Base-by-base conservation (phyloP, 192 early-diverging fungal species). In the Haplosporangium gracile region DNA sequence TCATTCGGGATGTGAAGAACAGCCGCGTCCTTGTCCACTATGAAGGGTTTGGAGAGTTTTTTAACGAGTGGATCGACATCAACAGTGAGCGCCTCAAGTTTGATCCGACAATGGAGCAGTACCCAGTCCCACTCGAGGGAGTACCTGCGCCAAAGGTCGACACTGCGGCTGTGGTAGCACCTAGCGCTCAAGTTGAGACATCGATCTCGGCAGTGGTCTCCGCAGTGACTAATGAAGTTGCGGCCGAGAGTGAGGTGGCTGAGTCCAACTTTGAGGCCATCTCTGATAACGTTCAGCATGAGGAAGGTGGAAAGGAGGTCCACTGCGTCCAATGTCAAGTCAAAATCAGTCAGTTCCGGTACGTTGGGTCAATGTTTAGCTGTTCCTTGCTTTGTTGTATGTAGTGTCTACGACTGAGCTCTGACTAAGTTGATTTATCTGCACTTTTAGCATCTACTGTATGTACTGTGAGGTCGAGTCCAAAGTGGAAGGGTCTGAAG, bases 341-440 rank as follows among this genome's bases (percentile, higher is more conserved):
- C n/a, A 90, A 94, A 13, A 96, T 97, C 78, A 92, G 93, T 53
- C 94, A 96, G 49, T 95, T 94, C 72, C 86, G 95, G 70, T 97
- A 95, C 15, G 80, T 80, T 32, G 40, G 43, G 34, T 6, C 38
- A 39, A 16, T 4, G 6, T 6, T 63, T 13, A 26, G 60, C 0
- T 11, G 49, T 13, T 34, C 24, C 45, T 9, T 68, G 11, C 24
- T 0, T 24, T 49, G 43, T 87, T 34, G 32, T 15, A 53, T 29
- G 39, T 71, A 47, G 22, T 18, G 43, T 24, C 24, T 8, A 6
- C n/a, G 8, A 26, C 24, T 60, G 5, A 29, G n/a, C 0, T 60
- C 60, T 7, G 18, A 22, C 26, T 15, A 65, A 29, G 9, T 32
- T 65, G 7, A 24, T 65, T 65, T 32, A 32, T 65, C 3, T 29